phyloP scores from a whole-genome alignment of 1,139 yeast genomes.

The Diutina mesorugosa region DNA sequence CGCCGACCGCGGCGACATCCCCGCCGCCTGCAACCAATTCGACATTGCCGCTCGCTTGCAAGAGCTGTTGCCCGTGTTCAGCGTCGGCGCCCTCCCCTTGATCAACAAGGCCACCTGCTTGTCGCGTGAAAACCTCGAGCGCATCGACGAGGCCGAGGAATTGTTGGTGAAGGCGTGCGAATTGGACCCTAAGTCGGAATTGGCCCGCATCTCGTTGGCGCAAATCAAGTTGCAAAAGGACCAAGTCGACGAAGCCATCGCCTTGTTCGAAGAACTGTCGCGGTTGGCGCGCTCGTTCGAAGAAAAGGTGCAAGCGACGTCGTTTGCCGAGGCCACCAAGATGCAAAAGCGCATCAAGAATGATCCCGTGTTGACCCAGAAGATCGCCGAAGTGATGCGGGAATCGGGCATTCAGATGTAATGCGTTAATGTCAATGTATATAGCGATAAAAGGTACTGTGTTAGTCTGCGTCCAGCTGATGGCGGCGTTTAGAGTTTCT shows the following conservation, averaged over 20 bases:
- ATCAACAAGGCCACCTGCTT: constrained; percentile 78
- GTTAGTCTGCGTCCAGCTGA: neutral
- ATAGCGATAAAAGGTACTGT: neutral
- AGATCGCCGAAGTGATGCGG: constrained; percentile 14
- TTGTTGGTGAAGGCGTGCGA: constrained; percentile 68
- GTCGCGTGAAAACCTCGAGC: constrained; percentile 42
- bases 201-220: constrained; percentile 82
- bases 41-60: constrained; percentile 82
- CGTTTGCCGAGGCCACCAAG: constrained; percentile 85
- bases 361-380: constrained; percentile 45
- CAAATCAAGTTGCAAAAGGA: constrained; percentile 82
- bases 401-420: constrained; percentile 9
- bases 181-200: constrained; percentile 78
- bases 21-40: constrained; percentile 70
- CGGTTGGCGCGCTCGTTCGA: constrained; percentile 70
- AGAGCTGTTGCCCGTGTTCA: constrained; percentile 43
- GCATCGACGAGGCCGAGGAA: constrained; percentile 49
- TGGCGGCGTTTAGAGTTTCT: too few species aligned
- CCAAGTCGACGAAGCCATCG: constrained; percentile 70
- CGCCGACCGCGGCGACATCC: constrained; percentile 66
- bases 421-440: neutral
- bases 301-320: constrained; percentile 85
- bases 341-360: constrained; percentile 62
- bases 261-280: constrained; percentile 71
- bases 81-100: constrained; percentile 81